Base-by-base conservation (phyloP, 2,329 filamentous ascomycete species). In the Arachnomyces sp. region DNA sequence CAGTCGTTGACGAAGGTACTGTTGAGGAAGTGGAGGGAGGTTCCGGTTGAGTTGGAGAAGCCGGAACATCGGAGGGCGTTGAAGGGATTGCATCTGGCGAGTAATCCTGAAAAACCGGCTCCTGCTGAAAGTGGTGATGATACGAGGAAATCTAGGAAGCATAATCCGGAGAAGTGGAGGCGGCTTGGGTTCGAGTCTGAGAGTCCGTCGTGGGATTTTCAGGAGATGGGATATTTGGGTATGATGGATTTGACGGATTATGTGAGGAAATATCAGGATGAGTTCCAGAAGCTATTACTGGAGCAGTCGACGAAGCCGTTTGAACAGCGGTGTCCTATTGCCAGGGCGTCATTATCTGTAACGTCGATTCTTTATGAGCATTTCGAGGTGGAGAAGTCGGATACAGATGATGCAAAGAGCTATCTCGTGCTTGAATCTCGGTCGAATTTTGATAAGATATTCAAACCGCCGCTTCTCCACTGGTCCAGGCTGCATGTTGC, bases 191-290 rank as follows among this genome's bases (percentile, higher is more conserved):
- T 98, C 54, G 84, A 92, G 61, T 83, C 84, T 0, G 92, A 98
- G 62, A 89, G 78, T 50, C 92, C 92, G 3, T 82, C 82, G 1
- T 74, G 75, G 52, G 92, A 98, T 52, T 96, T 98, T 56, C 81
- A 87, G 14, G 71, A 78, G 30, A 84, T 85, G 18, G 92, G 92
- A 0, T 96, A 89, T 59, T 65, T 98, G 39, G 92, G 92, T 18
- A 86, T 98, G 78, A 96, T 98, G 89, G 92, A 98, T 60, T 65
- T 98, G 54, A 86, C 88, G 2, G 89, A 96, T 61, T 98, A 87
- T 59, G 87, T 95, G 36, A 78, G 84, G 55, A 94, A 88, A 58
- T 82, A 95, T 56, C 87, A 95, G 60, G 89, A 95, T 57, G 79
- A 80, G 8, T 96, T 94, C 52, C 89, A 95, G 59, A 95, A 94